Conservation (phyloP, 202 grass and related monocot genomes). For the Digitaria exilis region DNA sequence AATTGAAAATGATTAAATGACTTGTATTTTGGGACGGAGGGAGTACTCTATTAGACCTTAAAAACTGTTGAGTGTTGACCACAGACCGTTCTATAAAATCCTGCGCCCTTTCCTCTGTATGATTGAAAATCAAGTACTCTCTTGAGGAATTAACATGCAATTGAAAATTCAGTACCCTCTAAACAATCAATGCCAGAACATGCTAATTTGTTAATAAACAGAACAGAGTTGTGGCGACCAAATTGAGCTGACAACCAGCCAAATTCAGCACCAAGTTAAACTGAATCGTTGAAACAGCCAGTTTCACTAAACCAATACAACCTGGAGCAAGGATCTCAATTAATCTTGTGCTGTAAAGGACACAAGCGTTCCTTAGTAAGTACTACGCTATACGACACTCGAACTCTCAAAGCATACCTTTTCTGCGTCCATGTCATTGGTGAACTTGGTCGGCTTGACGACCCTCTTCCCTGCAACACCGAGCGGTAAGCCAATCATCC, state of each 20-base stretch:
- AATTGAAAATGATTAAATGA: too few species aligned
- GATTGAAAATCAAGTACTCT: neutral
- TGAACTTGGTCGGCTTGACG: constrained; percentile 64
- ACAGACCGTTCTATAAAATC: neutral
- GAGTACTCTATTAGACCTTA: neutral
- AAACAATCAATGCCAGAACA: neutral
- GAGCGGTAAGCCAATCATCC: neutral
- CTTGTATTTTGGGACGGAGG: too few species aligned
- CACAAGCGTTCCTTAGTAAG: neutral
- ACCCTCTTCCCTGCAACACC: constrained; percentile 67
- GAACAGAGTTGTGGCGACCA: neutral
- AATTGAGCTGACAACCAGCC: neutral
- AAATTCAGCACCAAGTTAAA: neutral
- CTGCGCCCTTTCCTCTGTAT: neutral
- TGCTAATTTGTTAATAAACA: neutral
- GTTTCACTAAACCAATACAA: neutral
- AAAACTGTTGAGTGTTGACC: neutral
- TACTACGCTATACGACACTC: neutral
- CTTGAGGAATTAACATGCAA: neutral
- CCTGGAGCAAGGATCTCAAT: neutral
- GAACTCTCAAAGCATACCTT: constrained; percentile 34
- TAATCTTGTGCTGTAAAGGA: neutral
- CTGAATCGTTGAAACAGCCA: neutral
- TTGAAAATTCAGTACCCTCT: neutral
- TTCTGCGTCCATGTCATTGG: constrained; percentile 72